phyloP scores from a whole-genome alignment of 805 yeast genomes.

The Geotrichum ghanense region DNA sequence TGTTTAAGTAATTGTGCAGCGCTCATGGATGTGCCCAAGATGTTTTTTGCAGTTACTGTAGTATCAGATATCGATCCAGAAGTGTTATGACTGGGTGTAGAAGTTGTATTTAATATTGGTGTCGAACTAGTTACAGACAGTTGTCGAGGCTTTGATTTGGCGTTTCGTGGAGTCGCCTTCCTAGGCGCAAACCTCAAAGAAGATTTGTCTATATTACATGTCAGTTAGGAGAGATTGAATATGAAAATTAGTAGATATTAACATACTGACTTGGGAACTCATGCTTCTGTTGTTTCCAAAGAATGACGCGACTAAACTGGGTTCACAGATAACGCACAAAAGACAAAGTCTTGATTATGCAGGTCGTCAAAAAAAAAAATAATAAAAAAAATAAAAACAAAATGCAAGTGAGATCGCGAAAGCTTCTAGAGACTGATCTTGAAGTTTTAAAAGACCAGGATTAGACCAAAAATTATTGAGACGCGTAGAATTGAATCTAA shows the following conservation, averaged over 20 bases:
- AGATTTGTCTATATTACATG: slow-evolving; percentile 19
- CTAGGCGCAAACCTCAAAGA: slow-evolving; percentile 23
- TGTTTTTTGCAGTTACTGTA: not conserved
- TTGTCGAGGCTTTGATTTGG: slow-evolving; percentile 15
- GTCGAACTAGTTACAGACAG: slow-evolving; percentile 16
- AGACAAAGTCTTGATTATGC: too few species aligned
- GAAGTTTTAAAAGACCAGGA: too few species aligned
- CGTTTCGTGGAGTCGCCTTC: slow-evolving; percentile 15
- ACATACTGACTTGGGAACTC: slow-evolving; percentile 26
- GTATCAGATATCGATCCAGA: not conserved
- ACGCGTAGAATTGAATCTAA: too few species aligned
- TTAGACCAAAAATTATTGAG: too few species aligned
- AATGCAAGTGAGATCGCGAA: too few species aligned
- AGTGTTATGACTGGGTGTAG: not conserved
- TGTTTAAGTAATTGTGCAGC: not conserved
- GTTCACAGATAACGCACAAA: too few species aligned
- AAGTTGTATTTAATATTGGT: not conserved
- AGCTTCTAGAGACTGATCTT: too few species aligned
- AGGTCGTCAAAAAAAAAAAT: too few species aligned
- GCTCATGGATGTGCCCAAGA: not conserved
- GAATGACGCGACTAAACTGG: too few species aligned
- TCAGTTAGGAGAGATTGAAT: not conserved
- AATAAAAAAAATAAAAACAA: too few species aligned
- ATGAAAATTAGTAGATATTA: not conserved
- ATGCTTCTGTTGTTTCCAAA: too few species aligned